Evolutionary conservation across 23 red algal species (phyloP).

Genomic region (Chondrus crispus): DNA sequence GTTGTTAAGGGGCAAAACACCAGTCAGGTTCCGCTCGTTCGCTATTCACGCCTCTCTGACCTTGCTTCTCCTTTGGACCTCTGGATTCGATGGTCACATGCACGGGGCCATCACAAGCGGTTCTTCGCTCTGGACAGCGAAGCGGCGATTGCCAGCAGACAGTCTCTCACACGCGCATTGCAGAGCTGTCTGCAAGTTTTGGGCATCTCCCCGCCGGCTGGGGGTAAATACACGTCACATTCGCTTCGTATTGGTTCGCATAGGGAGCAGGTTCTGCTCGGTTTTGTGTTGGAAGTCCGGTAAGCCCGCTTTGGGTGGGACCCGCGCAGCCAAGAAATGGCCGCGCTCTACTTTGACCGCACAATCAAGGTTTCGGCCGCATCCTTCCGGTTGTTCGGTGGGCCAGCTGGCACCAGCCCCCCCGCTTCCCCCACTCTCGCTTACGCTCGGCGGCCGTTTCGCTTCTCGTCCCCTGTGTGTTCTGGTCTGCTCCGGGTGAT

Average conservation of each 20-base stretch:
- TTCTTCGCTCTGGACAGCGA: neutral
- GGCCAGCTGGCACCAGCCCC: neutral
- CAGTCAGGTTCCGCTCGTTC: neutral
- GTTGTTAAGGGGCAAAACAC: neutral
- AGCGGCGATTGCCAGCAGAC: neutral
- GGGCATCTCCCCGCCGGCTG: neutral
- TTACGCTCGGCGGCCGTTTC: neutral
- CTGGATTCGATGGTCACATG: neutral
- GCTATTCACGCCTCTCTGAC: neutral
- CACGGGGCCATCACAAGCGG: neutral
- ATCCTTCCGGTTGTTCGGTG: constrained; percentile 32
- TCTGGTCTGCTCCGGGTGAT: neutral
- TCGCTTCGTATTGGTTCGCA: constrained; percentile 10
- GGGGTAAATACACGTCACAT: constrained; percentile 9
- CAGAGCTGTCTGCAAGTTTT: neutral
- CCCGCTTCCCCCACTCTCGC: neutral
- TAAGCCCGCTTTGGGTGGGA: constrained; percentile 19
- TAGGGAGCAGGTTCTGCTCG: constrained; percentile 14
- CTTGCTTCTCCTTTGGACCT: neutral
- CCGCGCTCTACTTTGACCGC: constrained; percentile 6
- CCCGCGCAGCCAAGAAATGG: neutral
- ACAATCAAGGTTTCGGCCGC: neutral
- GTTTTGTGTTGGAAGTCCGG: neutral
- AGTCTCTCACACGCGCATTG: neutral
- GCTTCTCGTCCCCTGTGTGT: neutral